Base-by-base conservation (phyloP, 2,329 filamentous ascomycete species). In the Thelonectria discophora region DNA sequence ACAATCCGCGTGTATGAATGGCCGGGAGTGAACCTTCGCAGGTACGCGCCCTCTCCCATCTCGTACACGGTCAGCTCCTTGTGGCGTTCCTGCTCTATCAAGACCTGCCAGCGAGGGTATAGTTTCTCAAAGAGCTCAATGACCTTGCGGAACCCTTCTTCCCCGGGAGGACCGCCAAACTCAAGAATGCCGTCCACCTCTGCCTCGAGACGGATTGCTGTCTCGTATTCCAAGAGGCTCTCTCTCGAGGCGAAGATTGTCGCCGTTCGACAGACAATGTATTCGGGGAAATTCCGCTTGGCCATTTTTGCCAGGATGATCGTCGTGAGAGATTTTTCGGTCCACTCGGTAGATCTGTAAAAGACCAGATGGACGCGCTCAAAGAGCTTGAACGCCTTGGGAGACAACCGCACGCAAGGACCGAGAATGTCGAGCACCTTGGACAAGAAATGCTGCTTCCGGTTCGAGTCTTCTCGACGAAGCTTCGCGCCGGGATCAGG, bases 311-410 rank as follows among this genome's bases (percentile, higher is more conserved):
- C 92, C 5, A 99, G 84, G 46, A 99, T 97, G 55, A 98, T 94
- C 0, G 94, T 94, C 1, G 93, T 98, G 13, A 99, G 81, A 1
- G 94, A 97, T 75, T 97, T 98, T 71, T 98, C 94, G 0, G 94
- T 97, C 95, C 95, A 99, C 74, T 97, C 92, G 0, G 93, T 96
- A 10, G 94, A 97, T 60, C 94, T 86, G 76, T 98, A 98, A 75
- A 97, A 99, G 27, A 99, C 93, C 2, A 99, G 80, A 78, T 98
- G 95, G 1, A 98, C 93, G 24, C 95, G 87, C 75, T 97, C 93
- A 71, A 99, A 99, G 0, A 99, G 84, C 70, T 89, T 92, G 64
- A 93, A 85, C 0, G 89, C 84, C 0, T 86, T 78, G 0, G 89
- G 78, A 1, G 92, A 92, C 12, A 99, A 85, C 39, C 94, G 85